phyloP scores from a whole-genome alignment of 1,284 basidiomycete species.

The Puccinia novopanici region DNA sequence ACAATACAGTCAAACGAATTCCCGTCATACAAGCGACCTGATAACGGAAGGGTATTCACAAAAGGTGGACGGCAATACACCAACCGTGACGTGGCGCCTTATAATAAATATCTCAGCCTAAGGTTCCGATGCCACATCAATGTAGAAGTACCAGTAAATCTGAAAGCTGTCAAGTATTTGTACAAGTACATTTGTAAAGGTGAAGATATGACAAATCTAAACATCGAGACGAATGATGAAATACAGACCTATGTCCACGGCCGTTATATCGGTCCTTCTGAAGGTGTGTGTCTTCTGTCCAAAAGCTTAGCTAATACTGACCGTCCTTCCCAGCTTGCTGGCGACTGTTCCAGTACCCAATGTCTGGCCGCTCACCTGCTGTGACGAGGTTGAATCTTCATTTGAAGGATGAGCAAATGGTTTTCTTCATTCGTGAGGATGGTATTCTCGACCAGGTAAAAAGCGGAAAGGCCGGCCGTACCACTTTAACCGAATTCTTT shows the following conservation, averaged over 20 bases:
- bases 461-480: background rate
- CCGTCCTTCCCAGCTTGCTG: background rate
- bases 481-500: conserved; percentile 21
- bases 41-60: background rate
- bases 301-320: no score
- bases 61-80: background rate
- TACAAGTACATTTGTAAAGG: conserved; percentile 39
- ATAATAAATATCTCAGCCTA: background rate
- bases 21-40: background rate
- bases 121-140: conserved; percentile 27
- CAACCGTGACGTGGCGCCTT: conserved; percentile 6
- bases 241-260: no score
- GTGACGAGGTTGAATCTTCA: background rate
- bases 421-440: background rate
- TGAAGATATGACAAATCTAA: background rate
- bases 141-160: background rate
- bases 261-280: conserved; percentile 4
- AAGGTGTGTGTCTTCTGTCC: conserved; percentile 1
- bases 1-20: no score
- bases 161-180: conserved; percentile 5
- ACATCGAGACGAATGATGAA: background rate
- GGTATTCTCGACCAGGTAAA: background rate
- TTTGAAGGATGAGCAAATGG: background rate
- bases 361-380: no score
- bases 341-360: no score